These are phyloP conservation scores for Fusarium penzigii DNA, from an alignment of 2,329 filamentous ascomycete species.

Conservation along the genomic window DNA sequence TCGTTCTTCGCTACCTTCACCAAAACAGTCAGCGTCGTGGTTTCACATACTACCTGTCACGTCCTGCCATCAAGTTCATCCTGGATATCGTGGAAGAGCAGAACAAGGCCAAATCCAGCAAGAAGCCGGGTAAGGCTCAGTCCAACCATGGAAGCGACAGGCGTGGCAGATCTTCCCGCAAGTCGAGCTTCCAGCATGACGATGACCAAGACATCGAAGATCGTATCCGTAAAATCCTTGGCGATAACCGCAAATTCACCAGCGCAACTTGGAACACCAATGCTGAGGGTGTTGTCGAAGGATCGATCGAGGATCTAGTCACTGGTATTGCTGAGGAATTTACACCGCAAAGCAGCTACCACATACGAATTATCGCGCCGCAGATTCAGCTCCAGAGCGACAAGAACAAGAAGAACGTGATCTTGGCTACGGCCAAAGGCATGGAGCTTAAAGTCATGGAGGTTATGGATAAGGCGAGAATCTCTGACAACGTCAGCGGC, in stretches of 20 bases:
- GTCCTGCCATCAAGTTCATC: slow-evolving; percentile 95
- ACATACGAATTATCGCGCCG: slow-evolving; percentile 90
- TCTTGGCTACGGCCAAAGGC: slow-evolving; percentile 92
- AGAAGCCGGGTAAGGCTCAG: slow-evolving; percentile 31
- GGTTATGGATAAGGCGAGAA: slow-evolving; percentile 93
- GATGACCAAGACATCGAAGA: slow-evolving; percentile 73
- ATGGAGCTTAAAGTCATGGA: slow-evolving; percentile 98
- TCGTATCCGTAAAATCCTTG: slow-evolving; percentile 80
- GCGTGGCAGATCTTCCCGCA: slow-evolving; percentile 38
- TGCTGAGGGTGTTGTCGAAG: slow-evolving; percentile 36
- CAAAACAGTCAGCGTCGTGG: slow-evolving; percentile 94
- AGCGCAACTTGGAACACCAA: slow-evolving; percentile 34
- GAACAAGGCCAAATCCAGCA: slow-evolving; percentile 62
- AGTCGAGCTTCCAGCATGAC: slow-evolving; percentile 49
- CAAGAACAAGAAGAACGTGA: slow-evolving; percentile 95
- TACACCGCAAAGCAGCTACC: slow-evolving; percentile 88
- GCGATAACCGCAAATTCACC: slow-evolving; percentile 82
- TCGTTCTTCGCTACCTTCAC: slow-evolving; percentile 94
- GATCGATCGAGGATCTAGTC: slow-evolving; percentile 61
- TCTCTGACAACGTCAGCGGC: slow-evolving; percentile 91
- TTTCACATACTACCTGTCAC: slow-evolving; percentile 97
- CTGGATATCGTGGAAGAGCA: slow-evolving; percentile 97
- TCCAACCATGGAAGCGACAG: slow-evolving; percentile 28
- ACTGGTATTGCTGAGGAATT: slow-evolving; percentile 86
- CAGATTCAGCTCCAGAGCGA: slow-evolving; percentile 98